Percentiles rank a stretch among this genome's conserved stretches.
Conservation (phyloP, 2,329 filamentous ascomycete genomes). For the Colletotrichum cordylinicola region DNA sequence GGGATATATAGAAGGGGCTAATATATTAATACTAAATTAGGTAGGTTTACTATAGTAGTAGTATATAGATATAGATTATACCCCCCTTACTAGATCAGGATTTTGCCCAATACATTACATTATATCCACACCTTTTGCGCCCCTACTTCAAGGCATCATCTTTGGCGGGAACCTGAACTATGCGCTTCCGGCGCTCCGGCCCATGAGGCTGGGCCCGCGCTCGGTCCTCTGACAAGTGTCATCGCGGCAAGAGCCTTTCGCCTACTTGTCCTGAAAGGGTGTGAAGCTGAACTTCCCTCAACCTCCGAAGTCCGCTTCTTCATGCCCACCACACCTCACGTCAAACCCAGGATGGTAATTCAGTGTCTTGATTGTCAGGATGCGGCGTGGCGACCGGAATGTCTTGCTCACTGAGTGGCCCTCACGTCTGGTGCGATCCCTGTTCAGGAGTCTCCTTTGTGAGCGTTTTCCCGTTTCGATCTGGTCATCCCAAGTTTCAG, state of each 20-base stretch:
- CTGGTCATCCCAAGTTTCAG: constrained; percentile 20
- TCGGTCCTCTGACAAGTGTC: constrained; percentile 13
- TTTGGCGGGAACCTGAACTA: neutral
- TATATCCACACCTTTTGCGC: too few relatives aligned
- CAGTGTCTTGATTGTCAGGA: neutral
- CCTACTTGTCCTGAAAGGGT: neutral
- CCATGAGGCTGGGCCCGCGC: neutral
- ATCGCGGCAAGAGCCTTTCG: neutral
- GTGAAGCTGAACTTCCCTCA: neutral
- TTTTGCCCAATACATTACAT: too few relatives aligned
- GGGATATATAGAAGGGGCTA: too few relatives aligned
- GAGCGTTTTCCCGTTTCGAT: neutral
- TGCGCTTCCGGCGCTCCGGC: neutral
- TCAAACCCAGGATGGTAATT: neutral
- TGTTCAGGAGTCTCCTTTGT: neutral
- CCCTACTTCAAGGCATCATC: too few relatives aligned
- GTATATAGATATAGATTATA: too few relatives aligned
- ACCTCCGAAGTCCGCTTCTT: neutral
- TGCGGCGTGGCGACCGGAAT: neutral
- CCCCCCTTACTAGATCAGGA: too few relatives aligned
- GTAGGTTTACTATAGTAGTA: too few relatives aligned
- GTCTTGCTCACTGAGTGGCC: neutral
- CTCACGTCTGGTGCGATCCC: neutral
- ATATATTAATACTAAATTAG: too few relatives aligned
- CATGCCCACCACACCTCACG: neutral